These are phyloP conservation scores for Vitellaria paradoxa DNA, from an alignment of 179 eudicot genomes.

Conservation along the genomic window DNA sequence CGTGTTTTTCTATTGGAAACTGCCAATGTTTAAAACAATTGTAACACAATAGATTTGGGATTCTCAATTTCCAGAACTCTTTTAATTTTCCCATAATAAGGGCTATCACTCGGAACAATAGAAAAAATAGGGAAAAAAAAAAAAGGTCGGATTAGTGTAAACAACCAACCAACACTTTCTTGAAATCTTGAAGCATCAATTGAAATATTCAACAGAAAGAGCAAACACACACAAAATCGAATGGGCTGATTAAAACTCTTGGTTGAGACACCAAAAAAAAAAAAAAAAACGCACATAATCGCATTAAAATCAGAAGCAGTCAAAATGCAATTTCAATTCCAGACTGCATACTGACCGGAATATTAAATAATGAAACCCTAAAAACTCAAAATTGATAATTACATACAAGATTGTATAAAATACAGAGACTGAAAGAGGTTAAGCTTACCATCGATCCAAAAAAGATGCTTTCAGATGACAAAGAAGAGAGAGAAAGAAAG, in stretches of 20 bases:
- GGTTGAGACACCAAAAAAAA: neutral
- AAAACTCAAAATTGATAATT: neutral
- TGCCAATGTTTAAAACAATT: neutral
- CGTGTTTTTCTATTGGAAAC: neutral
- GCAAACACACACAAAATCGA: neutral
- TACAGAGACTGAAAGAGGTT: neutral
- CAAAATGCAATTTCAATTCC: slow-evolving; percentile 11
- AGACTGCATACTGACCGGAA: neutral
- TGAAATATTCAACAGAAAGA: neutral
- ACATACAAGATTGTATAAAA: neutral
- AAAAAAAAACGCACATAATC: neutral
- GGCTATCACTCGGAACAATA: neutral
- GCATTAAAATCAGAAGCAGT: neutral
- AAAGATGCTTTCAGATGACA: neutral
- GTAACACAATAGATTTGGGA: neutral
- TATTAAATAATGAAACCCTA: slow-evolving; percentile 1
- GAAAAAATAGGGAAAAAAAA: neutral
- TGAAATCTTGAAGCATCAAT: neutral
- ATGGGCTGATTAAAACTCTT: neutral
- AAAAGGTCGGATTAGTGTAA: neutral
- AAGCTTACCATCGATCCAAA: slow-evolving; percentile 16
- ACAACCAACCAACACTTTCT: neutral
- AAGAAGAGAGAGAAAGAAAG: neutral
- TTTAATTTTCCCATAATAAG: neutral
- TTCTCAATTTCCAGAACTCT: neutral